Conservation (phyloP, 2,329 filamentous ascomycete genomes). For the Dothistroma septosporum region DNA sequence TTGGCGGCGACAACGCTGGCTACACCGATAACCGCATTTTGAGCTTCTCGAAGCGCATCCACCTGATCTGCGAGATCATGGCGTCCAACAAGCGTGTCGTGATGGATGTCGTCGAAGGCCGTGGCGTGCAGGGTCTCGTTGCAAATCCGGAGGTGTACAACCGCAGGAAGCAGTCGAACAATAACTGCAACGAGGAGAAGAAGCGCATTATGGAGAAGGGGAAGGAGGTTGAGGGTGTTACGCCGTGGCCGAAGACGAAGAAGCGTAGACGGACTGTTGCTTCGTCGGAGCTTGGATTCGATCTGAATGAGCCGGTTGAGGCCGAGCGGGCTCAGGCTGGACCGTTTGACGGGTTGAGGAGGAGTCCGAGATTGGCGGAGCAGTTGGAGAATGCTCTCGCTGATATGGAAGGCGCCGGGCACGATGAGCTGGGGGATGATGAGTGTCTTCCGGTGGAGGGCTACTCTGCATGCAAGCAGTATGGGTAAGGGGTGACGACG, state of each 20-base stretch:
- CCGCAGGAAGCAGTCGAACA: slow-evolving; percentile 18
- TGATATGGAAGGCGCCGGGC: background rate
- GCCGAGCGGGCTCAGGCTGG: background rate
- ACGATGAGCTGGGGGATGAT: background rate
- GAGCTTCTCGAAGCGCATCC: slow-evolving; percentile 13
- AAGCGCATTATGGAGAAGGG: slow-evolving; percentile 21
- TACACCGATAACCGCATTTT: slow-evolving; percentile 14
- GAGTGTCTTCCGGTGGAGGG: background rate
- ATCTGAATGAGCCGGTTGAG: background rate
- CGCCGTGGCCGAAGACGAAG: slow-evolving; percentile 1
- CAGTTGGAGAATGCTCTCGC: background rate
- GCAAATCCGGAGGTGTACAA: slow-evolving; percentile 18
- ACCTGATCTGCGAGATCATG: slow-evolving; percentile 11
- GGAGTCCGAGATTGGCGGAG: background rate
- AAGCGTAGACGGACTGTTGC: slow-evolving; percentile 3
- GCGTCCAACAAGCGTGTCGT: slow-evolving; percentile 16
- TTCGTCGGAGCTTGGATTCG: background rate
- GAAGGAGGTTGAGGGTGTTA: slow-evolving; percentile 11
- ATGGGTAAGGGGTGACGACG: background rate
- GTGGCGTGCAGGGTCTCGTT: slow-evolving; percentile 22
- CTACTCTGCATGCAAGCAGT: background rate
- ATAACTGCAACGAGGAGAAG: slow-evolving; percentile 23
- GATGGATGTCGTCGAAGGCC: slow-evolving; percentile 24
- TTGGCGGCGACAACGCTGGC: slow-evolving; percentile 17
- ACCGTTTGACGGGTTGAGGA: background rate